These are phyloP conservation scores for Coniella vitis DNA, from an alignment of 2,329 filamentous ascomycete genomes.

Conservation along the genomic window DNA sequence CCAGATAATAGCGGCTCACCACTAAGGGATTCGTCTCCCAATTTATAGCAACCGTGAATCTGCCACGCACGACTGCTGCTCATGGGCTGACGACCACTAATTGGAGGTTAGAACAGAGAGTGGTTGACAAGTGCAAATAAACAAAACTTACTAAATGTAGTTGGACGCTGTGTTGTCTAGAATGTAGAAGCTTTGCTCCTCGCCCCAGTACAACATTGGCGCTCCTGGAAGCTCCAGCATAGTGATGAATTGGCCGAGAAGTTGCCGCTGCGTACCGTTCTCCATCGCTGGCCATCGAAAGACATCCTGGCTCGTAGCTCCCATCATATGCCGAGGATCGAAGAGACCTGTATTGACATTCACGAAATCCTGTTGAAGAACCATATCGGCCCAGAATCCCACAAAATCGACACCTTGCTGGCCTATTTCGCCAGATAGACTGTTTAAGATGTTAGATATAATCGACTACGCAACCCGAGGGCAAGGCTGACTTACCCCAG, in stretches of 20 bases:
- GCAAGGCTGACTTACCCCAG: conserved; percentile 48
- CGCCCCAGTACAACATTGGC: conserved; percentile 53
- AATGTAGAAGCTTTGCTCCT: conserved; percentile 56
- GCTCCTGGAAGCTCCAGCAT: conserved; percentile 54
- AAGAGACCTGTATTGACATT: conserved; percentile 52
- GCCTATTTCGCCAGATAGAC: conserved; percentile 9
- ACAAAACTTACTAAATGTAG: conserved; percentile 36
- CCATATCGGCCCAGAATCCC: conserved; percentile 44
- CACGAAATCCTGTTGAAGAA: conserved; percentile 48
- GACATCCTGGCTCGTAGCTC: conserved; percentile 57
- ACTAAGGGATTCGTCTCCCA: conserved; percentile 42
- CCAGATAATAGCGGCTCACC: conserved; percentile 42
- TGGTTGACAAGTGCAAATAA: not conserved
- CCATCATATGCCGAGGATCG: conserved; percentile 57
- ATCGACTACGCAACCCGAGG: no score
- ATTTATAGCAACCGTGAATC: conserved; percentile 53
- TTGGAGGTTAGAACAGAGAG: conserved; percentile 27
- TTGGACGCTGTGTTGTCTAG: conserved; percentile 55
- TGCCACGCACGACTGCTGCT: conserved; percentile 55
- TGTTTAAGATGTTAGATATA: conserved; percentile 21
- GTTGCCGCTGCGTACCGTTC: conserved; percentile 47
- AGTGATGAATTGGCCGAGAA: conserved; percentile 51
- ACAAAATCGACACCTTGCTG: conserved; percentile 35
- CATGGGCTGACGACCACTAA: conserved; percentile 50
- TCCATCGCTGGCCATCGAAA: conserved; percentile 56